Conservation (phyloP, 2,329 filamentous ascomycete species). For the Plectosphaerella plurivora region DNA sequence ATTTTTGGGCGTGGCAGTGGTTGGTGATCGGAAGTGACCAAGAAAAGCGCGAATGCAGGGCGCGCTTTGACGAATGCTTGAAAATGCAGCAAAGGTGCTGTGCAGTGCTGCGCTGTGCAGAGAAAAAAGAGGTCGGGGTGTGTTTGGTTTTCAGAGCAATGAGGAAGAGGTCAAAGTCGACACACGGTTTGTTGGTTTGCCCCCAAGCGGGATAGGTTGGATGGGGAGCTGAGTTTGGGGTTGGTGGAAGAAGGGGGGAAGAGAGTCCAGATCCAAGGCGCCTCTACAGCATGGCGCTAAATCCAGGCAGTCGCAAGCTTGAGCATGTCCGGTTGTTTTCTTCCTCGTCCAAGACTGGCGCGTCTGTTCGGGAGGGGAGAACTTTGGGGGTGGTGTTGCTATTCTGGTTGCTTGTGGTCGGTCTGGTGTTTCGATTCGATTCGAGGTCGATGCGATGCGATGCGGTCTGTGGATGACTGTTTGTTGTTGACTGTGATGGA, state of each 20-base stretch:
- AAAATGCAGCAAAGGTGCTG: no score
- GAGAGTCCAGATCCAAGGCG: conserved; percentile 12
- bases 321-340: background rate
- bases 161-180: no score
- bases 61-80: no score
- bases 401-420: background rate
- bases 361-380: no score
- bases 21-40: no score
- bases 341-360: background rate
- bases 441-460: background rate
- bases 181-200: no score
- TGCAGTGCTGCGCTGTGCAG: no score
- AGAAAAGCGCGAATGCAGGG: no score
- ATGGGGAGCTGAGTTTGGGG: background rate
- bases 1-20: no score
- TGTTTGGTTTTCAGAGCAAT: no score
- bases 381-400: no score
- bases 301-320: background rate
- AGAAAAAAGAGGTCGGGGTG: no score
- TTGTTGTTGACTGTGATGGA: background rate
- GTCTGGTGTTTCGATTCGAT: background rate
- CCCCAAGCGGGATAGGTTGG: background rate
- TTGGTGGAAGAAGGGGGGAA: conserved; percentile 3
- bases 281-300: conserved; percentile 14
- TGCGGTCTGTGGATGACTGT: background rate